phyloP scores from a whole-genome alignment of 108 stramenopile genomes.

The Discostella pseudostelligera region DNA sequence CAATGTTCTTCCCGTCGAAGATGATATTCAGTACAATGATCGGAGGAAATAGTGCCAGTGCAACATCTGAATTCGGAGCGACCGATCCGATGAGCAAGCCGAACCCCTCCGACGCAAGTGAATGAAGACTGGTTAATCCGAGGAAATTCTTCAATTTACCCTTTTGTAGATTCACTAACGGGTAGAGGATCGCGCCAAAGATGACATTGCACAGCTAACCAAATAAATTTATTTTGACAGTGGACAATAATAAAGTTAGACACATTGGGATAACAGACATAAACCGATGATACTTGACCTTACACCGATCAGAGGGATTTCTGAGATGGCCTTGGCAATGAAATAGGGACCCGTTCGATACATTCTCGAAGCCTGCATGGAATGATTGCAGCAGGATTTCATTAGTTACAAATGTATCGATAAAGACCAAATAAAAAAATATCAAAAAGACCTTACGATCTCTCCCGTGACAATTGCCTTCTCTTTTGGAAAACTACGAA shows the following conservation, averaged over 20 bases:
- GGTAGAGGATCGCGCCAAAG: conserved; percentile 82
- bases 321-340: conserved; percentile 90
- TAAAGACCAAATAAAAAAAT: neutral
- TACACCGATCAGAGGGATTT: conserved; percentile 73
- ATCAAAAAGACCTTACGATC: conserved; percentile 32
- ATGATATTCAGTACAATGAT: conserved; percentile 89
- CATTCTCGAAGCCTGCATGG: conserved; percentile 51
- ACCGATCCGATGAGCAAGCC: conserved; percentile 76
- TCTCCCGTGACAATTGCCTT: conserved; percentile 79
- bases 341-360: conserved; percentile 91
- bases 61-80: conserved; percentile 66
- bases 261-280: neutral
- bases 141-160: conserved; percentile 76
- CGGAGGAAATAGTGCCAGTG: conserved; percentile 80
- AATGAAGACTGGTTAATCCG: conserved; percentile 72
- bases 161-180: conserved; percentile 67
- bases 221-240: too few relatives aligned
- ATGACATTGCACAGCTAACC: conserved; percentile 70
- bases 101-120: conserved; percentile 66
- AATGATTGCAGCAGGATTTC: too few relatives aligned
- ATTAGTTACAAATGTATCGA: too few relatives aligned
- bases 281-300: neutral
- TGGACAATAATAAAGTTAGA: too few relatives aligned
- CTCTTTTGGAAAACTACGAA: conserved; percentile 85
- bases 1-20: conserved; percentile 85